phyloP scores from a whole-genome alignment of 1,139 yeast genomes.

The Arxiozyma slooffiae region DNA sequence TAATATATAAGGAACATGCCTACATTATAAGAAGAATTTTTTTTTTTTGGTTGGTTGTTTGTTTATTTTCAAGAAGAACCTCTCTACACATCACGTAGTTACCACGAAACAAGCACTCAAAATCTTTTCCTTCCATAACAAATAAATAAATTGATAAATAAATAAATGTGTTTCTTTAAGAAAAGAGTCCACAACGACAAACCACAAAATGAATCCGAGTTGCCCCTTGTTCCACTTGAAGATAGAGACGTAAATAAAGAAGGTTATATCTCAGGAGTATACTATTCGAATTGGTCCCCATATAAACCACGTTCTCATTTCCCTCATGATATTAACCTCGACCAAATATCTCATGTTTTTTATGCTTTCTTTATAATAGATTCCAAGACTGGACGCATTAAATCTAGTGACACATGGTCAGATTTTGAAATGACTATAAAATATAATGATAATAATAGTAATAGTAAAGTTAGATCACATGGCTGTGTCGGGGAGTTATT shows the following conservation, averaged over 20 bases:
- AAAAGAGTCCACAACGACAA: not conserved
- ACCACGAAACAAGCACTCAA: too few species aligned
- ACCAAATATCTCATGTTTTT: slow-evolving; percentile 53
- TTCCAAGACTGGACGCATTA: slow-evolving; percentile 42
- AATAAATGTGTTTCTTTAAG: slow-evolving; percentile 4
- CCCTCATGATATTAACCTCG: slow-evolving; percentile 56
- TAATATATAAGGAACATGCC: not conserved
- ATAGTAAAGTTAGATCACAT: slow-evolving; percentile 12
- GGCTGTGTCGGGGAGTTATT: slow-evolving; percentile 54
- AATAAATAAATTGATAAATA: too few species aligned
- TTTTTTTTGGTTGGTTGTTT: not conserved
- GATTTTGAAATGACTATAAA: slow-evolving; percentile 39
- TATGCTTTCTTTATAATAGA: slow-evolving; percentile 68
- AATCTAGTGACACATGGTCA: slow-evolving; percentile 57
- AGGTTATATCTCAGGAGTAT: slow-evolving; percentile 30
- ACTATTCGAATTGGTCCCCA: slow-evolving; percentile 63
- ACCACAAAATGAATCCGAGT: not conserved
- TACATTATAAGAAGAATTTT: not conserved
- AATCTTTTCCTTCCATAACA: not conserved
- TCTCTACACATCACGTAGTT: not conserved
- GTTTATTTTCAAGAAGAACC: not conserved
- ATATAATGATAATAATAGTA: not conserved
- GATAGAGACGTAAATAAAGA: not conserved
- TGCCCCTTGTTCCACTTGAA: not conserved
- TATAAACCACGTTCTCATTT: slow-evolving; percentile 49